Percentiles rank a stretch among this genome's conserved stretches.
Conservation (phyloP, 192 early-diverging fungal genomes). For the Jimgerdemannia lactiflua region DNA sequence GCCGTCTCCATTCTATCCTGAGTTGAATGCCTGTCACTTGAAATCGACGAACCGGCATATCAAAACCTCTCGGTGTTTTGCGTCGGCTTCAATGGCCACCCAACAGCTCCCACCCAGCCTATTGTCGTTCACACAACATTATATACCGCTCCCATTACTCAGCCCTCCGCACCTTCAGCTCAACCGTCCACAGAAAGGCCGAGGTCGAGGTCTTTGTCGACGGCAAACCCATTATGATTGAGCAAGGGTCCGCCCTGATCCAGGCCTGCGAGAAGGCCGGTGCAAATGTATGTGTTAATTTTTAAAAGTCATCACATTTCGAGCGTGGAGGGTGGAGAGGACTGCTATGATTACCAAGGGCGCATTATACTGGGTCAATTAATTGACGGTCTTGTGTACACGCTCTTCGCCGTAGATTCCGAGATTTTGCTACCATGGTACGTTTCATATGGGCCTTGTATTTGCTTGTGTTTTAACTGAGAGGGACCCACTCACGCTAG, state of each 20-base stretch:
- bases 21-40: no score
- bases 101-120: no score
- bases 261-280: constrained; percentile 98
- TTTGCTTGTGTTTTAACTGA: not conserved
- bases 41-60: no score
- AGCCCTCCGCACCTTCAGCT: constrained; percentile 36
- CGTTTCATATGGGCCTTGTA: not conserved
- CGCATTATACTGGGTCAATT: no score
- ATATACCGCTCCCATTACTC: not conserved
- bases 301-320: not conserved
- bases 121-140: not conserved
- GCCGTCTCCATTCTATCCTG: no score
- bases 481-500: not conserved
- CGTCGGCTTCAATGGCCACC: no score
- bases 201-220: constrained; percentile 90
- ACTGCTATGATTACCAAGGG: no score
- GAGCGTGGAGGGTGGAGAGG: no score
- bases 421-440: constrained; percentile 64
- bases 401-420: constrained; percentile 52
- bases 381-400: no score
- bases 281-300: constrained; percentile 47
- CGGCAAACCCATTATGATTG: constrained; percentile 85
- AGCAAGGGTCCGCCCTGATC: constrained; percentile 91
- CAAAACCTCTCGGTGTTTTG: no score
- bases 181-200: constrained; percentile 45